Conservation (phyloP, 495 filamentous ascomycete species). For the Penicillium roqueforti region DNA sequence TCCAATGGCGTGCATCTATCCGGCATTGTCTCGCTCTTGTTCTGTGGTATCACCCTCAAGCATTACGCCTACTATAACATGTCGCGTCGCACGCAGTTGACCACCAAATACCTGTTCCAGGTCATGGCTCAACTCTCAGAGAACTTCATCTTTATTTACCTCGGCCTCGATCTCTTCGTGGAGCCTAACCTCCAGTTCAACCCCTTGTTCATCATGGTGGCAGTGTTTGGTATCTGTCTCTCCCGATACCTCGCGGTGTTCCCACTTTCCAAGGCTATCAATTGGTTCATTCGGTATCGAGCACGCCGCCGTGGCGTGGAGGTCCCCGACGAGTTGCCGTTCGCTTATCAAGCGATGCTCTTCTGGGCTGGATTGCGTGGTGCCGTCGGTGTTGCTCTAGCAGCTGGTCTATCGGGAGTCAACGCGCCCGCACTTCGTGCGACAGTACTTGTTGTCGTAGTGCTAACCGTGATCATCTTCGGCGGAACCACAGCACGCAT, state of each 20-base stretch:
- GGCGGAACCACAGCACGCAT: slow-evolving; percentile 98
- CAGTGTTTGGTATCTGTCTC: slow-evolving; percentile 83
- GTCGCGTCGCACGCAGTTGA: slow-evolving; percentile 94
- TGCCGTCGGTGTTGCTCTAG: slow-evolving; percentile 92
- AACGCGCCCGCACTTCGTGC: slow-evolving; percentile 78
- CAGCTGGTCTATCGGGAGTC: slow-evolving; percentile 74
- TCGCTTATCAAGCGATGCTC: slow-evolving; percentile 92
- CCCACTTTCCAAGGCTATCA: slow-evolving; percentile 83
- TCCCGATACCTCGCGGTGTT: slow-evolving; percentile 93
- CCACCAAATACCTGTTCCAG: slow-evolving; percentile 96
- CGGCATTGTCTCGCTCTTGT: slow-evolving; percentile 92
- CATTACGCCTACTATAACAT: slow-evolving; percentile 99
- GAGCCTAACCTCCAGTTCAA: slow-evolving; percentile 84
- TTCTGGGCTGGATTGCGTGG: slow-evolving; percentile 98
- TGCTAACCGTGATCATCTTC: slow-evolving; percentile 97
- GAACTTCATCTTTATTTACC: slow-evolving; percentile 99
- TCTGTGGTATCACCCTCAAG: slow-evolving; percentile 97
- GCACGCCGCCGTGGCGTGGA: slow-evolving; percentile 74
- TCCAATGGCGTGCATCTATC: slow-evolving; percentile 92
- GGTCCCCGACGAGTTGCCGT: slow-evolving; percentile 83
- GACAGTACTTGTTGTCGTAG: slow-evolving; percentile 93
- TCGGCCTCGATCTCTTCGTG: slow-evolving; percentile 90
- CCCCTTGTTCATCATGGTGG: slow-evolving; percentile 91
- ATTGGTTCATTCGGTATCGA: slow-evolving; percentile 90
- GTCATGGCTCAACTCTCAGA: slow-evolving; percentile 92